Evolutionary conservation across 2,329 filamentous ascomycete genomes (phyloP), one percentile per base, ranked within the genome.

Genomic region (Saccharata proteae): DNA sequence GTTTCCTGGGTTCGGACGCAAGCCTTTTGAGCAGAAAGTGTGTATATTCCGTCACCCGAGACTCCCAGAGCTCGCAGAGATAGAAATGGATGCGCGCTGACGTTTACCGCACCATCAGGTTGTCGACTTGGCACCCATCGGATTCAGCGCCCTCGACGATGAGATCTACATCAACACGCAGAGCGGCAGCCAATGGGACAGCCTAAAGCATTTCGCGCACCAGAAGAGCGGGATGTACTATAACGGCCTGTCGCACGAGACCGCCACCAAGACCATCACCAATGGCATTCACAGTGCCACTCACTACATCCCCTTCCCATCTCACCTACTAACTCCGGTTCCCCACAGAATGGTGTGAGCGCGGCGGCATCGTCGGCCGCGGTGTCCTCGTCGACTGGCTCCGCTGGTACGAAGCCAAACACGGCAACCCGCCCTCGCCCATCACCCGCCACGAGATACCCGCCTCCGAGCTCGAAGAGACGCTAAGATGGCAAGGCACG

Each of bases 301-400:
- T 19, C n/a, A n/a, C n/a, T n/a, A n/a, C n/a, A n/a, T n/a, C n/a
- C n/a, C n/a, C n/a, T n/a, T n/a, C n/a, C n/a, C n/a, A n/a, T n/a
- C n/a, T n/a, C n/a, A n/a, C n/a, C n/a, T n/a, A n/a, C n/a, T n/a
- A n/a, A n/a, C n/a, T n/a, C n/a, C n/a, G n/a, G n/a, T n/a, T n/a
- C n/a, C n/a, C n/a, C n/a, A n/a, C n/a, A n/a, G n/a, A 51, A 4
- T 54, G 49, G 50, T 54, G 51, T 23, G 48, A 54, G 35, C 42
- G 46, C 13, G 51, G 51, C 3, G 51, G 51, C 1, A 55, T 55
- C 26, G 49, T 54, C 1, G 50, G 51, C 5, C 33, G 27, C 7
- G 27, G 27, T 4, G 27, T 29, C n/a, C 11, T 29, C 5, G 27
- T 29, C 17, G 27, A 29, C 17, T 29, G 27, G 27, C 16, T 29